Evolutionary conservation across 192 early-diverging fungal species (phyloP).

Genomic region (Backusella parvicylindrica): DNA sequence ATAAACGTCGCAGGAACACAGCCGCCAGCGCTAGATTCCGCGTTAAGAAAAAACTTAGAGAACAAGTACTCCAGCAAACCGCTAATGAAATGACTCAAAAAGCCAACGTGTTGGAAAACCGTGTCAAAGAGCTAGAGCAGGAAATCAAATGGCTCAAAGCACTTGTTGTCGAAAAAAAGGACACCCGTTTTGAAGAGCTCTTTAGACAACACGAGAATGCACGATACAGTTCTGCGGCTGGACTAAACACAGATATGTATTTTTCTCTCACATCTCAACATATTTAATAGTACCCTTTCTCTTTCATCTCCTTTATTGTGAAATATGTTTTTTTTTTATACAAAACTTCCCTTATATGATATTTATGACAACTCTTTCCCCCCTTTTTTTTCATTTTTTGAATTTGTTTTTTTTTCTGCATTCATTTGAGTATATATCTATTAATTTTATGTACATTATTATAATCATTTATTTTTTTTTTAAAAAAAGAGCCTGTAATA

Average conservation of each 20-base stretch:
- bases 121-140: constrained; percentile 80
- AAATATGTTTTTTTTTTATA: constrained; percentile 7
- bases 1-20: constrained; percentile 92
- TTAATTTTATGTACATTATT: not conserved
- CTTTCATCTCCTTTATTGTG: not conserved
- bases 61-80: constrained; percentile 77
- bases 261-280: not conserved
- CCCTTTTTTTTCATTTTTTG: not conserved
- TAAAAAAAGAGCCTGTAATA: not conserved
- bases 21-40: constrained; percentile 93
- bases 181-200: constrained; percentile 8
- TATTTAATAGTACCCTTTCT: not conserved
- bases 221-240: not conserved
- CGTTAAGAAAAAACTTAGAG: constrained; percentile 88
- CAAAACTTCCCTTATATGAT: not conserved
- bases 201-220: not conserved
- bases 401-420: not conserved
- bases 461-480: not conserved
- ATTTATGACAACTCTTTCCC: not conserved
- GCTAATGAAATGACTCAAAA: constrained; percentile 80
- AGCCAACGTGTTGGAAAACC: constrained; percentile 69
- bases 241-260: not conserved
- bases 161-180: constrained; percentile 37
- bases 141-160: constrained; percentile 83
- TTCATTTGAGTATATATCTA: not conserved